phyloP scores from a whole-genome alignment of 768 basidiomycete genomes.

The Lactarius sanguifluus region DNA sequence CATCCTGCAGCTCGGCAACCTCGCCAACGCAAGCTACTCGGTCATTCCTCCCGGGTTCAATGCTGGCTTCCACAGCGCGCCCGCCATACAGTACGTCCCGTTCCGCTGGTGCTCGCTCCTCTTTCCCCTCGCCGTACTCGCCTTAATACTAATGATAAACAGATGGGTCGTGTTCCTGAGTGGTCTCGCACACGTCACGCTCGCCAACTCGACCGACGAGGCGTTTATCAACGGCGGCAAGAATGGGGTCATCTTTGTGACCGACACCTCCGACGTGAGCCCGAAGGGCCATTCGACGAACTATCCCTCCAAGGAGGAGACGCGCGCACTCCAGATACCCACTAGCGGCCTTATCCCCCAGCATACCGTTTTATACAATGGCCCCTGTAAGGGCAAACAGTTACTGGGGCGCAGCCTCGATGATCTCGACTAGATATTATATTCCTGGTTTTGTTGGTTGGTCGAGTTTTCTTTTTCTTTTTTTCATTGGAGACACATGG shows the following conservation, averaged over 20 bases:
- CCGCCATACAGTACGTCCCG: constrained; percentile 39
- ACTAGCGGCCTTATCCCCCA: constrained; percentile 30
- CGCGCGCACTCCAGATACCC: constrained; percentile 33
- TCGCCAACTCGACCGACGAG: constrained; percentile 27
- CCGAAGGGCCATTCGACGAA: constrained; percentile 31
- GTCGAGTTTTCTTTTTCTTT: background rate
- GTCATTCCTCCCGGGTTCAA: constrained; percentile 47
- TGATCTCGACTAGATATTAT: constrained; percentile 16
- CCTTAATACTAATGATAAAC: background rate
- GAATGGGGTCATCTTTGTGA: constrained; percentile 31
- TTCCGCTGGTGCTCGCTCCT: background rate
- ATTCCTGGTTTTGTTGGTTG: background rate
- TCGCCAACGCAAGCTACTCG: constrained; percentile 34
- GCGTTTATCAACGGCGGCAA: constrained; percentile 29
- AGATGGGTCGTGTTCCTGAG: constrained; percentile 33
- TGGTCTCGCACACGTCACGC: constrained; percentile 32
- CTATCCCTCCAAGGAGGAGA: constrained; percentile 31
- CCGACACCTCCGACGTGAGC: constrained; percentile 27
- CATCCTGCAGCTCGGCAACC: constrained; percentile 30
- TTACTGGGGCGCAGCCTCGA: background rate
- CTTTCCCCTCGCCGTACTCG: background rate
- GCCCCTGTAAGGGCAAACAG: constrained; percentile 25
- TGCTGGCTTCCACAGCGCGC: constrained; percentile 54
- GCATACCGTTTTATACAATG: constrained; percentile 30
- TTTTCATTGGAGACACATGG: background rate